Base-by-base conservation (phyloP, 805 yeast species). In the Hermanozyma aechmeae region DNA sequence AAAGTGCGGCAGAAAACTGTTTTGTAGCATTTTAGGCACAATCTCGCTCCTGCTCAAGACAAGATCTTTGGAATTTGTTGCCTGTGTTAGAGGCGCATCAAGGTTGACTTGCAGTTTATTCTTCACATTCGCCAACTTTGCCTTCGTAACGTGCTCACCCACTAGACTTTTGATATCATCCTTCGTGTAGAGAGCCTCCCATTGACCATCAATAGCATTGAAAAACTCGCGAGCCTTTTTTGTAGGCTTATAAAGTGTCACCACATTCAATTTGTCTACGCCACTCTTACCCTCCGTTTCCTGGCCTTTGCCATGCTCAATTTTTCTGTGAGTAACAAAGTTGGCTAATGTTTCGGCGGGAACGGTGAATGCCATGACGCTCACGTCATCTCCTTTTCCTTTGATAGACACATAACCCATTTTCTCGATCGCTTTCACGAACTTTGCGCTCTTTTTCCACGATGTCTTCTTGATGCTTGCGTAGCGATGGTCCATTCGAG, bases 391-490 rank as follows among this genome's bases (percentile, higher is more conserved):
- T 22, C 78, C 92, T 45, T 84, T 82, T 6, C 95, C 96, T 41
- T 86, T 84, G 15, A 78, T 50, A 32, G 74, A 75, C 14, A 92
- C 36, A 31, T 77, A 71, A 2, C 74, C 73, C 25, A 67, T 65
- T 49, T 85, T 89, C 40, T 83, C 95, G 77, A 87, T 84, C 5
- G 81, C 76, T 47, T 85, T 89, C 31, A 89, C 56, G 45, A 79
- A 85, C 50, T 86, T 87, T 10, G 86, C 70, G 4, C 89, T 74
- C 47, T 89, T 89, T 52, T 82, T 86, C 94, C 94, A 89, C 3
- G 86, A 72, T 0, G 95, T 76, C 46, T 75, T 79, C 52, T 86
- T 87, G 34, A 81, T 68, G 40, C 71, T 76, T 23, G 77, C 69
- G 28, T 56, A 53, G 16, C 56, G 50, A 4, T 58, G 46, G 42